phyloP scores from a whole-genome alignment of 495 filamentous ascomycete species.

The Usnea hakonensis region DNA sequence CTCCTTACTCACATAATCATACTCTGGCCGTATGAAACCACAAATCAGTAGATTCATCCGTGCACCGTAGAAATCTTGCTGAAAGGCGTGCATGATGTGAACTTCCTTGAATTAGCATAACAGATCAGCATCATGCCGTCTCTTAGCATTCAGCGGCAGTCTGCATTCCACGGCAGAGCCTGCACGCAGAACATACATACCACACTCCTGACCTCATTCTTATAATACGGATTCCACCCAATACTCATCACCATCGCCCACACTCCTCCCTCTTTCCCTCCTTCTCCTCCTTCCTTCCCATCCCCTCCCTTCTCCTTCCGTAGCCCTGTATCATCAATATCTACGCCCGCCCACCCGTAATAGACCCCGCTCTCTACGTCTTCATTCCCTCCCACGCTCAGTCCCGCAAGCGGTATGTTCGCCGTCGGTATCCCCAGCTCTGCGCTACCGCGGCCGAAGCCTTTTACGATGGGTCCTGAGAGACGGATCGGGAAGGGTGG shows the following conservation, averaged over 20 bases:
- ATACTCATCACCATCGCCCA: conserved; percentile 91
- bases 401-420: conserved; percentile 78
- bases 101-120: conserved; percentile 52
- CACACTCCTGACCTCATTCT: conserved; percentile 71
- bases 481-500: conserved; percentile 74
- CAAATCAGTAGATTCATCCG: conserved; percentile 70
- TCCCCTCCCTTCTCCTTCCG: conserved; percentile 3
- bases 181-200: conserved; percentile 30
- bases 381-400: conserved; percentile 59
- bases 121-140: background rate
- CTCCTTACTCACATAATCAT: conserved; percentile 77
- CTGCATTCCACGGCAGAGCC: background rate
- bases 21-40: conserved; percentile 83
- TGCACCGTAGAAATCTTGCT: conserved; percentile 72
- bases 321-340: conserved; percentile 21
- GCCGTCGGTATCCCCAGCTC: conserved; percentile 92
- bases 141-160: background rate
- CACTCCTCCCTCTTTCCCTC: conserved; percentile 33
- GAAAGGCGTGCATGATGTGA: conserved; percentile 72
- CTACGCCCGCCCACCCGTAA: conserved; percentile 75
- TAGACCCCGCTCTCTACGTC: conserved; percentile 74
- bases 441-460: conserved; percentile 84
- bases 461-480: conserved; percentile 77
- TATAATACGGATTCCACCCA: conserved; percentile 94
- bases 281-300: background rate